Conservation (phyloP, 2,329 filamentous ascomycete species). For the Nannizziopsis arthrosporioides region DNA sequence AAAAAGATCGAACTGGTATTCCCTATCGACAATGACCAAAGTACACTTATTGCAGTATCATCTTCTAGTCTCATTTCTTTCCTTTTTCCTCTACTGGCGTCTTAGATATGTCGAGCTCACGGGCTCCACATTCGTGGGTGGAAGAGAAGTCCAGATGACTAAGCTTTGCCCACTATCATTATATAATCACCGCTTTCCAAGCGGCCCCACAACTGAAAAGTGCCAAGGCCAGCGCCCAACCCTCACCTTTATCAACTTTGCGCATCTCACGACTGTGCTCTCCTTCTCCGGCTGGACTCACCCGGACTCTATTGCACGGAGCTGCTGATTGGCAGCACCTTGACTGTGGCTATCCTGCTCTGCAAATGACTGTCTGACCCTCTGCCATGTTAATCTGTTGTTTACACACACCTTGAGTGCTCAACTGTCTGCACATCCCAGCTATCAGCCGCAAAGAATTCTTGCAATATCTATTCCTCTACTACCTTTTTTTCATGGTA, state of each 20-base stretch:
- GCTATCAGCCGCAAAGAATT: slow-evolving; percentile 6
- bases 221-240: slow-evolving; percentile 7
- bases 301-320: background rate
- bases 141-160: background rate
- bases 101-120: background rate
- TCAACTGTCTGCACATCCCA: background rate
- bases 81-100: background rate
- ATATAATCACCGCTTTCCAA: slow-evolving; percentile 1
- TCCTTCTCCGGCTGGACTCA: background rate
- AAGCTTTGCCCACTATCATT: slow-evolving; percentile 3
- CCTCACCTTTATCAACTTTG: slow-evolving; percentile 5
- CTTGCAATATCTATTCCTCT: slow-evolving; percentile 13
- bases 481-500: slow-evolving; percentile 18
- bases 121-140: background rate
- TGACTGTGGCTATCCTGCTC: too few relatives aligned
- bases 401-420: background rate
- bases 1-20: too few relatives aligned
- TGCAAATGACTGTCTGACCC: background rate
- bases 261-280: slow-evolving; percentile 3
- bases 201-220: slow-evolving; percentile 2
- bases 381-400: background rate
- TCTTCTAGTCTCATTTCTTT: background rate
- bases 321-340: background rate
- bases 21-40: too few relatives aligned
- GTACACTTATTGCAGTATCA: too few relatives aligned